phyloP scores from a whole-genome alignment of 2,329 filamentous ascomycete genomes.

The Colletotrichum limetticola region DNA sequence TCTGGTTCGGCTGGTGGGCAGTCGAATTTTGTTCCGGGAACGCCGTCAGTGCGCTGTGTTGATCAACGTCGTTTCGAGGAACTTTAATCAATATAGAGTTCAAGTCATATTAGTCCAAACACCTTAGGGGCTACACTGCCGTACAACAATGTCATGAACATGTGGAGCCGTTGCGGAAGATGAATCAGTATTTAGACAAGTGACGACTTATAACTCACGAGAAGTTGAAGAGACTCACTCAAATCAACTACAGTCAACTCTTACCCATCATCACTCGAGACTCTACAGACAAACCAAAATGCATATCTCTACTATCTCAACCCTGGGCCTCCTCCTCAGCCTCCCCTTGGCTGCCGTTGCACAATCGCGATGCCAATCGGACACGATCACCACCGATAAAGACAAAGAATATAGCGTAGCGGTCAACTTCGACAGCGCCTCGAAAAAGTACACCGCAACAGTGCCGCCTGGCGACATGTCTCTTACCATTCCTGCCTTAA shows the following conservation, averaged over 20 bases:
- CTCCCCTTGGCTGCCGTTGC: background rate
- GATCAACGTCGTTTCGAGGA: background rate
- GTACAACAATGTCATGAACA: background rate
- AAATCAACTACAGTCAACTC: too few species aligned
- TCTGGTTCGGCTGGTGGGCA: too few species aligned
- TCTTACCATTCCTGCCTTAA: background rate
- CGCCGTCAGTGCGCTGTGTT: background rate
- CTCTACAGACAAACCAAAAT: background rate
- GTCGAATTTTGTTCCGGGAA: too few species aligned
- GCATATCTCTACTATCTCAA: background rate
- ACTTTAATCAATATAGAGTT: background rate
- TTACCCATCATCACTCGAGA: background rate
- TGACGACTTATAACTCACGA: background rate
- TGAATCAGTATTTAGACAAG: background rate
- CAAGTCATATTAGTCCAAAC: background rate
- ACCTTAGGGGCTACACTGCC: background rate
- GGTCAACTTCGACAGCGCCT: background rate
- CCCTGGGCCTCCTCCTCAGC: background rate
- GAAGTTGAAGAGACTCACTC: too few species aligned
- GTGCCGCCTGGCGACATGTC: background rate
- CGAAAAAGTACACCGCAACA: background rate
- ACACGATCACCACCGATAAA: background rate
- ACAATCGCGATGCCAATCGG: background rate
- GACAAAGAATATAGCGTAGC: background rate
- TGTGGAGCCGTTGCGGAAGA: background rate